Evolutionary conservation across 2,329 filamentous ascomycete genomes (phyloP).

Genomic region (Fusarium setosum): DNA sequence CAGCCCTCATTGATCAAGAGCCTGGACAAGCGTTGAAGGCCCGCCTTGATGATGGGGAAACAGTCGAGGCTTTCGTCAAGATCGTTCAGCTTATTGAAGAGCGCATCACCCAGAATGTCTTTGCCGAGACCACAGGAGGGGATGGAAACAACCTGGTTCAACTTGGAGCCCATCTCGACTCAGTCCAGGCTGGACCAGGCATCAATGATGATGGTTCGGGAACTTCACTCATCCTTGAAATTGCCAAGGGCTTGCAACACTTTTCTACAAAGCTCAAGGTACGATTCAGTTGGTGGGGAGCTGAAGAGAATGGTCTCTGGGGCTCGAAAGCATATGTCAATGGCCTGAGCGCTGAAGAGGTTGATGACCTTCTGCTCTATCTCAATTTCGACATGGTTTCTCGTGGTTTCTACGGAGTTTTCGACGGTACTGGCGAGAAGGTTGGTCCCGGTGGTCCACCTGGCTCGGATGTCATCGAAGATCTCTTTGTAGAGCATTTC

Average conservation of each 20-base stretch:
- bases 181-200: slow-evolving; percentile 56
- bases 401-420: slow-evolving; percentile 50
- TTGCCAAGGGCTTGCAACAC: slow-evolving; percentile 52
- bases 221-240: slow-evolving; percentile 53
- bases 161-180: slow-evolving; percentile 57
- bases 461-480: slow-evolving; percentile 47
- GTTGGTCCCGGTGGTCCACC: slow-evolving; percentile 50
- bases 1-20: slow-evolving; percentile 46
- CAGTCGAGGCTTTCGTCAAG: slow-evolving; percentile 49
- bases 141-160: slow-evolving; percentile 56
- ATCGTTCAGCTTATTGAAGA: slow-evolving; percentile 50
- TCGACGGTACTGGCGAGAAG: slow-evolving; percentile 49
- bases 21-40: slow-evolving; percentile 42
- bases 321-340: slow-evolving; percentile 52
- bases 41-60: slow-evolving; percentile 47
- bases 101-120: slow-evolving; percentile 56
- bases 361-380: slow-evolving; percentile 50
- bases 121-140: slow-evolving; percentile 57
- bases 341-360: slow-evolving; percentile 46
- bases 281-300: slow-evolving; percentile 58
- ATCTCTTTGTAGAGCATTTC: slow-evolving; percentile 50
- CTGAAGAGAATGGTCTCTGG: slow-evolving; percentile 56
- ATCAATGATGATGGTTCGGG: slow-evolving; percentile 61
- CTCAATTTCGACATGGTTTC: slow-evolving; percentile 57
- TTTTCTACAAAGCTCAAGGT: slow-evolving; percentile 51